These are phyloP conservation scores for Raffaelea arxii DNA, from an alignment of 2,329 filamentous ascomycete genomes.

Conservation along the genomic window DNA sequence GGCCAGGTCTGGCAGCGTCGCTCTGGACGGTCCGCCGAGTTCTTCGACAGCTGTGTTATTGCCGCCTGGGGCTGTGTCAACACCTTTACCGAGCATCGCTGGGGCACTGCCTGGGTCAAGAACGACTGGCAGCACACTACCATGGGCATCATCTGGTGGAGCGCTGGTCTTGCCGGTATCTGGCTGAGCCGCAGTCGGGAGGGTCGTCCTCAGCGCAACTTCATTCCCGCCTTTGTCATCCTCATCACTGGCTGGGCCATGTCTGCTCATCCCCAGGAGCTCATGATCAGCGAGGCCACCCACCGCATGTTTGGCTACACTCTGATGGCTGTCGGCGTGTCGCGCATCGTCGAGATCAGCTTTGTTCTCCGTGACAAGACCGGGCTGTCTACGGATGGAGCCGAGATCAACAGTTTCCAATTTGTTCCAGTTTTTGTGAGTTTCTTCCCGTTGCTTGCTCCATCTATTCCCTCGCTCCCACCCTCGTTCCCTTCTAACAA, in stretches of 20 bases:
- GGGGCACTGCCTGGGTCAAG: conserved; percentile 79
- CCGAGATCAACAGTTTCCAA: conserved; percentile 54
- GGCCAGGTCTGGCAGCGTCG: conserved; percentile 80
- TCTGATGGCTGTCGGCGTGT: conserved; percentile 78
- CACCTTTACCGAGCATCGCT: conserved; percentile 94
- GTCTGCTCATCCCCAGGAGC: conserved; percentile 78
- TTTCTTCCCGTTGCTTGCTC: conserved; percentile 14
- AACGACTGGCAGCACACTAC: conserved; percentile 97
- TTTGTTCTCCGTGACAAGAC: conserved; percentile 72
- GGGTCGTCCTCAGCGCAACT: conserved; percentile 80
- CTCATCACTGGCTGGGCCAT: conserved; percentile 91
- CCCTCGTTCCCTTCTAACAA: conserved; percentile 14
- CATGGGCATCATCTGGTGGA: conserved; percentile 99
- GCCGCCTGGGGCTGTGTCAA: conserved; percentile 95
- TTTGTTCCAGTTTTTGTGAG: conserved; percentile 47
- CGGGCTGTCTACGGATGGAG: conserved; percentile 55
- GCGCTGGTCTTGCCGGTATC: conserved; percentile 78
- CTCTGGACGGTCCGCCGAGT: conserved; percentile 84
- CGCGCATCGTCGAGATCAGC: conserved; percentile 81
- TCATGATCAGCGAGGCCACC: conserved; percentile 77
- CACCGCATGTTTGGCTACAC: conserved; percentile 91
- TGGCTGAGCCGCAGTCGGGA: conserved; percentile 83
- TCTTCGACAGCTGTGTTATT: conserved; percentile 88
- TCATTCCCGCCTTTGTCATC: conserved; percentile 86
- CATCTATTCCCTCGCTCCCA: background rate